Evolutionary conservation across 164 flowering plant species (phyloP).

Genomic region (Vitis cinerea): DNA sequence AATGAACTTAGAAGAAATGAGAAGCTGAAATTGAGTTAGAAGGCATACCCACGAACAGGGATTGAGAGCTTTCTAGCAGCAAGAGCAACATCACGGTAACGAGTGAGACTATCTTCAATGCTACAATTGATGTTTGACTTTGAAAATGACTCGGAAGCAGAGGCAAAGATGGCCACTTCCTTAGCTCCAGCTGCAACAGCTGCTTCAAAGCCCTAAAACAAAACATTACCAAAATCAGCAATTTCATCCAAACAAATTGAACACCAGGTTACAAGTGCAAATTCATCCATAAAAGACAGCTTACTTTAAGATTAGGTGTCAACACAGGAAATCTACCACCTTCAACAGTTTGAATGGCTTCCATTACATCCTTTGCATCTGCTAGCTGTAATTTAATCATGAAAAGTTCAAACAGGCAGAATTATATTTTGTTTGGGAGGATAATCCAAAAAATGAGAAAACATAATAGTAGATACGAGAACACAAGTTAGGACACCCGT

Average conservation of each 20-base stretch:
- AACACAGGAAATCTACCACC: conserved; percentile 80
- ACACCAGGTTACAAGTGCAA: not conserved
- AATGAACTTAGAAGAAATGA: too few relatives aligned
- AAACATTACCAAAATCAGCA: not conserved
- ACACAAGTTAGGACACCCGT: too few relatives aligned
- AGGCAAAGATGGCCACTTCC: conserved; percentile 92
- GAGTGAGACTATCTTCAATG: conserved; percentile 83
- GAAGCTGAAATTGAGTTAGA: not conserved
- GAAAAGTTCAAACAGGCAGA: not conserved
- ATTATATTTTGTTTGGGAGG: not conserved
- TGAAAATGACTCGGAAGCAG: conserved; percentile 96
- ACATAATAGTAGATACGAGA: too few relatives aligned
- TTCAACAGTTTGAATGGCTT: conserved; percentile 50
- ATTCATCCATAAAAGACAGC: conserved; percentile 4
- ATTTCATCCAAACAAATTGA: conserved; percentile 3
- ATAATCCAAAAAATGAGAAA: not conserved
- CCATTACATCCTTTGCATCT: conserved; percentile 93
- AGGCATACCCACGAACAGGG: conserved; percentile 89
- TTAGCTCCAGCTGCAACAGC: conserved; percentile 96
- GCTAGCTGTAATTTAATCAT: conserved; percentile 52
- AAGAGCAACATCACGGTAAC: conserved; percentile 70
- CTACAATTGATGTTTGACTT: conserved; percentile 92
- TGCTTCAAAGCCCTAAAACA: conserved; percentile 81
- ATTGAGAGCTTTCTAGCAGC: conserved; percentile 81
- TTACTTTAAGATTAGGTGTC: conserved; percentile 86